Base-by-base conservation (phyloP, 345 rosid species). In the Dipteronia sinensis region DNA sequence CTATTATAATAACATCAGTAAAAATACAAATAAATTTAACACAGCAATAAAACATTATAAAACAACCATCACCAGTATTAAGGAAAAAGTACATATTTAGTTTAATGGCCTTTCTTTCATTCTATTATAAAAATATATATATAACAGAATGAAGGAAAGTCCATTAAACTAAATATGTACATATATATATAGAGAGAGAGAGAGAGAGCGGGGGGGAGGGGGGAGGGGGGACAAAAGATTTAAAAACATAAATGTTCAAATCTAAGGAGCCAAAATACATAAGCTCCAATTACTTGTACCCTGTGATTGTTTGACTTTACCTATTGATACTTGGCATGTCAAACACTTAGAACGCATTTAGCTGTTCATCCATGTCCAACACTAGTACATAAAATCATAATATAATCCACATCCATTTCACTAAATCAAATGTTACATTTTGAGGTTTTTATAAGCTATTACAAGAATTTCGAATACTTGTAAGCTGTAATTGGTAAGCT, bases 1-100 rank as follows among this genome's bases (percentile, higher is more conserved):
- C 99, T 95, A 80, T 74, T 69, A 85, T 71, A 66, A 58, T 29
- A 68, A 68, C 56, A 67, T 31, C 27, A 42, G 13, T 53, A 17
- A 2, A 16, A 16, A 53, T 10, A 59, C 62, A 55, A 15, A 22
- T 34, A 11, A 7, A 67, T 27, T 19, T 42, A 9, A 6, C 11
- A 11, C 31, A 31, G 17, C 4, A 40, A 31, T 38, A 11, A 23
- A 22, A n/a, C 71, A 27, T 6, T 11, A 3, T 4, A 51, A 69
- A 65, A 20, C 46, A 42, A 42, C 59, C n/a, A 11, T 17, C 27
- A 68, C 58, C 22, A 22, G 31, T 40, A 65, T 31, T n/a, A 66
- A 1, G 12, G 34, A 20, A 58, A 72, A 20, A 38, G 31, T 22
- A 58, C 10, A 40, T 20, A 6, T 29, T 58, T 65, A 29, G 64